Evolutionary conservation across 2,329 filamentous ascomycete genomes (phyloP), one percentile per base, ranked within the genome.

Genomic region (Sphaerulina musiva): DNA sequence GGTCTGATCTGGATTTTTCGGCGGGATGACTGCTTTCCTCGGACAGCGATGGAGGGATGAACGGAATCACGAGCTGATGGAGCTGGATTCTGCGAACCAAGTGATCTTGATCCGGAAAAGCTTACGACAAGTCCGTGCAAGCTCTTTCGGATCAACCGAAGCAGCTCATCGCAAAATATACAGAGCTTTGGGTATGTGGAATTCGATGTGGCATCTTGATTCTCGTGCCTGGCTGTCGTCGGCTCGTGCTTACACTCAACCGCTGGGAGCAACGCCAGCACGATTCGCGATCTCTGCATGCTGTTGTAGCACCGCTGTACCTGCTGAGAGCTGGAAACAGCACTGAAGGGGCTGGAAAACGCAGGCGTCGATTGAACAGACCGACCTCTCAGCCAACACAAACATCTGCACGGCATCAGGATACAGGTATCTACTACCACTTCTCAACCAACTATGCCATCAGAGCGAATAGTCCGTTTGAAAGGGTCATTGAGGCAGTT

Each of bases 1-100:
- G 46, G 31, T 34, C 46, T 20, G 56, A 59, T 23, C 41, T 56
- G 34, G 46, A 50, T n/a, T 39, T 49, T 8, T 9, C 34, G 31
- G 17, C 6, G 14, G 11, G 7, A 4, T 47, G 32, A 31, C 41
- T 12, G 23, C 26, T 26, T 26, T 26, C 4, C 26, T 6, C 4
- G 26, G 26, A 4, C 6, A 5, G 40, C 11, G 40, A 42, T 42
- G 14, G n/a, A 8, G n/a, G 40, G 11, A 39, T 14, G n/a, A 14
- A 17, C 3, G 14, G 40, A 3, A 6, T 2, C 17, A 9, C 40
- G 11, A 14, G 7, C 17, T 17, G 40, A n/a, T 23, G 17, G 10
- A 42, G 14, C 40, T 17, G 40, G 9, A 10, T 3, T 10, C 11
- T 42, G 8, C 12, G 12, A 36, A 4, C 5, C 3, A n/a, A 36